Evolutionary conservation across 306 rosid genomes (phyloP).

Genomic region (Vigna trinervia): DNA sequence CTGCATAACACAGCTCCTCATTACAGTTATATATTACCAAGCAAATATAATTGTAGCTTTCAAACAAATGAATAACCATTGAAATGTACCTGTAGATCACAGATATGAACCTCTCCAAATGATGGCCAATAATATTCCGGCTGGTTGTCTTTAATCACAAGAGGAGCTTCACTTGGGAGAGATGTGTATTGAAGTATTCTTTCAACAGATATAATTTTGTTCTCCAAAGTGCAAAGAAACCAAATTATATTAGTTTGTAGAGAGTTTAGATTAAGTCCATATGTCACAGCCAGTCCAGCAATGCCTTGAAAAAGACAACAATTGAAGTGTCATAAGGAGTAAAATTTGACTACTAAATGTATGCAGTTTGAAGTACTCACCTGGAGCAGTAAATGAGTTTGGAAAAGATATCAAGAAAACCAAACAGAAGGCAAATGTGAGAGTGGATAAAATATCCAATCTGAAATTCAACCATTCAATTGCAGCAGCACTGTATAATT

Average conservation of each 20-base stretch:
- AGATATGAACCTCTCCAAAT: conserved; percentile 72
- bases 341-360: not conserved
- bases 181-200: conserved; percentile 47
- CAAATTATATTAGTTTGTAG: conserved; percentile 57
- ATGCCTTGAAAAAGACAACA: conserved; percentile 55
- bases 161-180: conserved; percentile 80
- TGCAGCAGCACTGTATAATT: conserved; percentile 55
- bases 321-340: not conserved
- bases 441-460: conserved; percentile 58
- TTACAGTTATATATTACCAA: not conserved
- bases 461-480: conserved; percentile 74
- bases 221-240: conserved; percentile 64
- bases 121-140: conserved; percentile 77
- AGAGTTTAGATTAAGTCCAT: conserved; percentile 71
- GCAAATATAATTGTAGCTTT: not conserved
- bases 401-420: conserved; percentile 68
- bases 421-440: conserved; percentile 41
- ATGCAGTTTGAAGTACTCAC: conserved; percentile 42
- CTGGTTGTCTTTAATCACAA: conserved; percentile 60
- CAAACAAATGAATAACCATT: conserved; percentile 9
- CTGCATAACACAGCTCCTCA: conserved; percentile 44
- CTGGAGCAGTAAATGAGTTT: conserved; percentile 57
- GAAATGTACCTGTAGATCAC: conserved; percentile 67
- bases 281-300: conserved; percentile 91
- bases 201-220: conserved; percentile 71